Conservation (phyloP, 305 asterid species). For the Fraxinus angustifolia region DNA sequence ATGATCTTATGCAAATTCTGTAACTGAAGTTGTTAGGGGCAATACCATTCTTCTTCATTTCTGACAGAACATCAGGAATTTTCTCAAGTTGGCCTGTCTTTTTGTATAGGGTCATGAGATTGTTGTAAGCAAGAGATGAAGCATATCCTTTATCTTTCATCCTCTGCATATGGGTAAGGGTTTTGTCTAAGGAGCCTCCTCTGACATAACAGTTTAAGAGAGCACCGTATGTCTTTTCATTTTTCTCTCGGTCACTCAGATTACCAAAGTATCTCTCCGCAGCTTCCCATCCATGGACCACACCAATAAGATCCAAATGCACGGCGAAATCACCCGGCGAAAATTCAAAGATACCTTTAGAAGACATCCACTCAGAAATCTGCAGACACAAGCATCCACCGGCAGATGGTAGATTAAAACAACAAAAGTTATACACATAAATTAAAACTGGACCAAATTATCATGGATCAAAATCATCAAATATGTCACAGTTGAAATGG, state of each 20-base stretch:
- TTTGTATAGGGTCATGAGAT: conserved; percentile 59
- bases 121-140: conserved; percentile 50
- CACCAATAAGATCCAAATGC: conserved; percentile 60
- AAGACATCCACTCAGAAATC: conserved; percentile 56
- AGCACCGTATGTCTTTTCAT: conserved; percentile 57
- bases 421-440: conserved; percentile 5
- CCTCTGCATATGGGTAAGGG: conserved; percentile 49
- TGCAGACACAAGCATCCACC: conserved; percentile 27
- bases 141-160: conserved; percentile 52
- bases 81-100: conserved; percentile 45
- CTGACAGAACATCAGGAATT: conserved; percentile 40
- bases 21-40: conserved; percentile 55
- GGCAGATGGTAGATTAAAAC: conserved; percentile 8
- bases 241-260: conserved; percentile 35
- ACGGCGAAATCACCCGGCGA: conserved; percentile 49
- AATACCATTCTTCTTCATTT: conserved; percentile 49
- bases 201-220: conserved; percentile 50
- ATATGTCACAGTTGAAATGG: background rate
- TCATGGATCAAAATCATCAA: background rate
- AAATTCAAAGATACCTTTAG: conserved; percentile 26
- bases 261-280: conserved; percentile 45
- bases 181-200: conserved; percentile 36
- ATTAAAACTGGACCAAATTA: background rate
- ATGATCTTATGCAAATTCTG: conserved; percentile 48
- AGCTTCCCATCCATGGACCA: conserved; percentile 47